Evolutionary conservation across 495 filamentous ascomycete species (phyloP).

Genomic region (Daldinia childiae): DNA sequence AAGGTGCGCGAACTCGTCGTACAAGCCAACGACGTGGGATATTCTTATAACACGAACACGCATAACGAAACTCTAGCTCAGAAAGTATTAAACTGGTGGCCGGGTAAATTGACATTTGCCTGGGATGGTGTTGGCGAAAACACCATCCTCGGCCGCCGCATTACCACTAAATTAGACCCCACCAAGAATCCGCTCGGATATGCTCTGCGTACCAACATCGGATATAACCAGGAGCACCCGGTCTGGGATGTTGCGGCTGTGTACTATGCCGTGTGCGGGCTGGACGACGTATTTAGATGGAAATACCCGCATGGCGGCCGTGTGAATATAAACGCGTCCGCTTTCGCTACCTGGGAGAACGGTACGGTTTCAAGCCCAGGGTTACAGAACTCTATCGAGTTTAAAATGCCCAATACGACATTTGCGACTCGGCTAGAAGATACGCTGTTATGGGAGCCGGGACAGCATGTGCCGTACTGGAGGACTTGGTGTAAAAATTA

Average conservation of each 20-base stretch:
- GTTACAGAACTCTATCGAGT: slow-evolving; percentile 43
- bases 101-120: slow-evolving; percentile 41
- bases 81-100: slow-evolving; percentile 46
- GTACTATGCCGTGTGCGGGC: slow-evolving; percentile 46
- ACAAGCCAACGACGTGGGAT: slow-evolving; percentile 43
- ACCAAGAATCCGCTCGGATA: slow-evolving; percentile 44
- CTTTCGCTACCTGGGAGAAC: slow-evolving; percentile 40
- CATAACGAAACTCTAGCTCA: slow-evolving; percentile 37
- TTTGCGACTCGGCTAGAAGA: slow-evolving; percentile 42
- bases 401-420: slow-evolving; percentile 38
- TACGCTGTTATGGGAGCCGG: slow-evolving; percentile 45
- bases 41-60: slow-evolving; percentile 37
- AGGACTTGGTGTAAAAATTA: slow-evolving; percentile 32
- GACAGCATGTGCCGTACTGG: slow-evolving; percentile 6
- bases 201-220: slow-evolving; percentile 55
- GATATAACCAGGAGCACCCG: slow-evolving; percentile 77
- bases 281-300: slow-evolving; percentile 45
- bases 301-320: slow-evolving; percentile 42
- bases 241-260: slow-evolving; percentile 69
- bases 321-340: slow-evolving; percentile 34
- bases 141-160: slow-evolving; percentile 39
- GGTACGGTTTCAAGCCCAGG: slow-evolving; percentile 15
- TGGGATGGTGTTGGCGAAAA: slow-evolving; percentile 42
- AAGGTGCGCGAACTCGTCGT: slow-evolving; percentile 52
- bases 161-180: slow-evolving; percentile 40